Evolutionary conservation across 495 filamentous ascomycete species (phyloP), one percentile per base, ranked within the genome.

Genomic region (Talaromyces adpressus): DNA sequence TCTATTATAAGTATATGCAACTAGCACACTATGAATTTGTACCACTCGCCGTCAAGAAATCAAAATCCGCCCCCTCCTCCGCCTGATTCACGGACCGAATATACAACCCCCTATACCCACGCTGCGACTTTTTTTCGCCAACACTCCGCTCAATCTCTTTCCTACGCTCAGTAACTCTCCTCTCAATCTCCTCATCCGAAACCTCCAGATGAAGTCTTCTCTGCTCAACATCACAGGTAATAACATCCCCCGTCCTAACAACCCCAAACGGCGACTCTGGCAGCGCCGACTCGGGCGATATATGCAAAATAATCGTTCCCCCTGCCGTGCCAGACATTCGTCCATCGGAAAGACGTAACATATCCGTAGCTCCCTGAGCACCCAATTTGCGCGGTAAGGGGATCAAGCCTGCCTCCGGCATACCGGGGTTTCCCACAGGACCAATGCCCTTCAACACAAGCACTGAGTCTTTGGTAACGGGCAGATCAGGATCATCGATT

Each of bases 291-390:
- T 90, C 87, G 0, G 87, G 87, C 18, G 82, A 82, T 2, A 89
- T 78, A 69, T 89, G 87, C 45, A 90, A 72, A 0, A 87, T 76
- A n/a, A 90, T 86, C 0, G 85, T 89, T 1, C 87, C 87, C 0
- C 85, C 86, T 0, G 87, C 87, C 0, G 87, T 90, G 0, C 87
- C 87, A 39, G 82, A 85, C 85, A 90, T 89, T 12, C 87, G 71
- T 0, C 87, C 87, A 66, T 90, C 87, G 0, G 83, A 86, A 1
- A 90, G 70, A 0, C 87, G 74, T 45, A 90, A 70, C 87, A 90
- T 90, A 70, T 89, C 87, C 51, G 70, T 71, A 0, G 88, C 84
- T 0, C 87, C 87, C n/a, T 71, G 67, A 2, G 71, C 74, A 0
- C 80, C 85, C 6, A 89, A 75, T 63, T 87, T 87, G 34, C 83